Conservation (phyloP, 768 basidiomycete genomes). For the Fomitopsis pulvina region DNA sequence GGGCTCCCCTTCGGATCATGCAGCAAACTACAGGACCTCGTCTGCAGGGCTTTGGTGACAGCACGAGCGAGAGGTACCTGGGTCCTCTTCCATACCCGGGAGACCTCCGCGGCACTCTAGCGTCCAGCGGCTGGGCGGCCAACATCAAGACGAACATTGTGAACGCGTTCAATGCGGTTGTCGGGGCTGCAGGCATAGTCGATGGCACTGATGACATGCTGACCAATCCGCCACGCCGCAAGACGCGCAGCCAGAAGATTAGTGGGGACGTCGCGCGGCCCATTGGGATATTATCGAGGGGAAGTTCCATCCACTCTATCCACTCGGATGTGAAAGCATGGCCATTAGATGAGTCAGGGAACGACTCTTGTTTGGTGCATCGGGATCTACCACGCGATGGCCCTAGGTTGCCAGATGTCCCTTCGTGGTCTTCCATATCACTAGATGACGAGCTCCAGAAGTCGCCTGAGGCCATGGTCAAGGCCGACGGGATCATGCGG, state of each 20-base stretch:
- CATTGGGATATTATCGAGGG: background rate
- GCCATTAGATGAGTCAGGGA: conserved; percentile 5
- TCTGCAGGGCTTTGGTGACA: background rate
- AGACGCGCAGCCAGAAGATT: background rate
- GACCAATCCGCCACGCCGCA: conserved; percentile 6
- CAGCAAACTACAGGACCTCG: background rate
- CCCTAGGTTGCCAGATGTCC: background rate
- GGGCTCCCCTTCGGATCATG: conserved; percentile 15
- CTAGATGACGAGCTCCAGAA: background rate
- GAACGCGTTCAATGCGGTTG: conserved; percentile 43
- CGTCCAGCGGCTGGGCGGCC: conserved; percentile 30
- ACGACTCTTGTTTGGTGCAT: background rate
- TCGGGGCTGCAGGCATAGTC: conserved; percentile 17
- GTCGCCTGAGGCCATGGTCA: background rate
- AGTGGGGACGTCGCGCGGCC: background rate
- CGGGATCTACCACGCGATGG: background rate
- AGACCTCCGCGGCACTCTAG: conserved; percentile 7
- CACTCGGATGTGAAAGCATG: background rate
- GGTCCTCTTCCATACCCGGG: conserved; percentile 25
- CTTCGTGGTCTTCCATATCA: background rate
- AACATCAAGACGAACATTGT: conserved; percentile 38
- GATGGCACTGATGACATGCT: conserved; percentile 6
- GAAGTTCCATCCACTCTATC: background rate
- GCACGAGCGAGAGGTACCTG: conserved; percentile 1
- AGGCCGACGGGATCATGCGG: background rate